Base-by-base conservation (phyloP, 2,329 filamentous ascomycete genomes). In the Cladosporium sp. region DNA sequence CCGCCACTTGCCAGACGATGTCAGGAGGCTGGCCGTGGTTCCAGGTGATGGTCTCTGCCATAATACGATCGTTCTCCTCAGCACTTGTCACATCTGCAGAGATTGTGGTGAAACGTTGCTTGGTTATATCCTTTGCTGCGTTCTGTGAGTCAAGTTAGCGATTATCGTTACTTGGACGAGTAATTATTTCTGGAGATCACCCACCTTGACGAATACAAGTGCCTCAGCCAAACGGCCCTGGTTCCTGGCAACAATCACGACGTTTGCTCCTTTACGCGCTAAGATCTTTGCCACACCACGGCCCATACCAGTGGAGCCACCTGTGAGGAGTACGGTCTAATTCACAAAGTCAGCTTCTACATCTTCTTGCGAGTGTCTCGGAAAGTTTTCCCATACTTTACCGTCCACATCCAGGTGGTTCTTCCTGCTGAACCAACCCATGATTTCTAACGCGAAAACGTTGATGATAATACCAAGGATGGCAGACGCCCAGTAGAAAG, bases 231-330 rank as follows among this genome's bases (percentile, higher is more conserved):
- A 88, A 72, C 93, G 95, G 59, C 77, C 77, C 12, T 84, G 78
- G 65, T 87, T 90, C 57, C 94, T 88, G 14, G 93, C 88, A 52
- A 97, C 87, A 64, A 97, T 86, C 63, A 96, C 84, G 58, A 99
- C 73, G 73, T 92, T 90, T 60, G 94, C 93, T 49, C 94, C 94
- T 73, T 92, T 92, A 51, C 83, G 78, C 2, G 93, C 83, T 45
- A 99, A 84, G 65, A 92, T 82, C 54, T 84, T 81, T 5, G 88
- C 92, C 19, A 87, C 84, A 54, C 85, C 85, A 66, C 87, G 85
- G 60, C 94, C 94, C 88, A 97, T 90, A 59, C 94, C 94, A 70
- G 97, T 90, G 0, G 94, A 97, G 34, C 88, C 92, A 49, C 94
- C 94, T 0, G 94, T 99, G 55, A 99, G 80, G 58, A 97, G 80